A percentile compares a stretch with the other conserved stretches of the same genome.
These are phyloP conservation scores for Carex scoparia DNA, from an alignment of 176 grass and related monocot genomes.

Conservation along the genomic window DNA sequence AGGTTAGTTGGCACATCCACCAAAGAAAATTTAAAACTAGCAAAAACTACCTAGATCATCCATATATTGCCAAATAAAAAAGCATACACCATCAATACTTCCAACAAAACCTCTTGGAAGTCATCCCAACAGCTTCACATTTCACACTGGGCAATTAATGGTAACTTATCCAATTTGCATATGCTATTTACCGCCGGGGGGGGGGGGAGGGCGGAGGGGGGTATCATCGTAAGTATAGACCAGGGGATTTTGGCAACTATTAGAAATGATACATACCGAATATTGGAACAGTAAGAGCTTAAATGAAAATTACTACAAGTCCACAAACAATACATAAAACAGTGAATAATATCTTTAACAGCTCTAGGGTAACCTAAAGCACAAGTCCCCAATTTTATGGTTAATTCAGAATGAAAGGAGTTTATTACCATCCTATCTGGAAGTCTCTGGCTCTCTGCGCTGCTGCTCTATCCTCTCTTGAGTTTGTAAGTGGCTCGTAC, in stretches of 20 bases:
- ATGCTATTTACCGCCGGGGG: background rate
- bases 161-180: background rate
- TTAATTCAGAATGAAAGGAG: background rate
- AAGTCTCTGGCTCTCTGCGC: constrained; percentile 90
- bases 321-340: background rate
- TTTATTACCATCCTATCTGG: constrained; percentile 74
- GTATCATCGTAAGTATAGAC: background rate
- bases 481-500: constrained; percentile 60
- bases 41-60: background rate
- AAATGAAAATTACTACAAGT: background rate
- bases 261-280: background rate
- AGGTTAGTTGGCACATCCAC: no score
- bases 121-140: background rate
- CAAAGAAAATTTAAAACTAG: background rate
- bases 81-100: background rate
- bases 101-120: background rate
- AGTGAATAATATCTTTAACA: background rate
- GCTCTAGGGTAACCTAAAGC: background rate
- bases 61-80: background rate
- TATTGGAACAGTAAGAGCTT: background rate
- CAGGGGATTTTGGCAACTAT: background rate
- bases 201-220: no score
- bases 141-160: background rate
- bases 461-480: constrained; percentile 56
- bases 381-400: background rate